Evolutionary conservation across 1,139 yeast genomes (phyloP).

Genomic region (Pneumocystis murina): DNA sequence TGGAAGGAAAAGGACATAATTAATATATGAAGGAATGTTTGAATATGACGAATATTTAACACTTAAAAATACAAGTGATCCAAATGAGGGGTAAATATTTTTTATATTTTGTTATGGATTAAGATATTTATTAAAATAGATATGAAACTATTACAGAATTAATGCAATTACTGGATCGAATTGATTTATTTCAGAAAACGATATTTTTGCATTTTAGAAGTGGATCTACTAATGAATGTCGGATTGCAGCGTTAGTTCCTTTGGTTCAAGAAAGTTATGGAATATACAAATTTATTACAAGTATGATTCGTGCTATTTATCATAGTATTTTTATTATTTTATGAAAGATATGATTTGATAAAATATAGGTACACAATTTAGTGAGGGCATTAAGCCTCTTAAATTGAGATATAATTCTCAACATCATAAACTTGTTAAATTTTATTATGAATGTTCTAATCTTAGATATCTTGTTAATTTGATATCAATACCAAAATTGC

Average conservation of each 20-base stretch:
- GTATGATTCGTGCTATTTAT: slow-evolving; percentile 83
- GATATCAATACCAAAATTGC: slow-evolving; percentile 72
- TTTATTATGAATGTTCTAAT: slow-evolving; percentile 81
- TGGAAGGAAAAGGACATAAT: neutral
- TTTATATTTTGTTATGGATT: neutral
- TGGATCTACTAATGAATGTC: slow-evolving; percentile 59
- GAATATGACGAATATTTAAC: slow-evolving; percentile 93
- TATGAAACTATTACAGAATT: slow-evolving; percentile 77
- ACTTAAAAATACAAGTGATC: slow-evolving; percentile 74
- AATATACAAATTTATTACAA: slow-evolving; percentile 71
- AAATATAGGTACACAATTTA: slow-evolving; percentile 41
- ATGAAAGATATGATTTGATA: slow-evolving; percentile 24
- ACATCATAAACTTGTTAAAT: slow-evolving; percentile 63
- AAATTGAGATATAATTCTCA: slow-evolving; percentile 63
- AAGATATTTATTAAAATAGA: slow-evolving; percentile 1
- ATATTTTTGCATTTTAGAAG: slow-evolving; percentile 60
- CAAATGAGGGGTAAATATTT: slow-evolving; percentile 57
- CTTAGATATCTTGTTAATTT: slow-evolving; percentile 70
- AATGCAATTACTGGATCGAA: slow-evolving; percentile 72
- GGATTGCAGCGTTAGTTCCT: slow-evolving; percentile 78
- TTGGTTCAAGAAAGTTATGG: slow-evolving; percentile 89
- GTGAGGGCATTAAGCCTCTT: slow-evolving; percentile 63
- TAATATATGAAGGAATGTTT: slow-evolving; percentile 35
- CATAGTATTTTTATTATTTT: slow-evolving; percentile 13
- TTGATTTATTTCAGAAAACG: slow-evolving; percentile 64